phyloP scores from a whole-genome alignment of 495 filamentous ascomycete genomes.

The Neurospora sp. region DNA sequence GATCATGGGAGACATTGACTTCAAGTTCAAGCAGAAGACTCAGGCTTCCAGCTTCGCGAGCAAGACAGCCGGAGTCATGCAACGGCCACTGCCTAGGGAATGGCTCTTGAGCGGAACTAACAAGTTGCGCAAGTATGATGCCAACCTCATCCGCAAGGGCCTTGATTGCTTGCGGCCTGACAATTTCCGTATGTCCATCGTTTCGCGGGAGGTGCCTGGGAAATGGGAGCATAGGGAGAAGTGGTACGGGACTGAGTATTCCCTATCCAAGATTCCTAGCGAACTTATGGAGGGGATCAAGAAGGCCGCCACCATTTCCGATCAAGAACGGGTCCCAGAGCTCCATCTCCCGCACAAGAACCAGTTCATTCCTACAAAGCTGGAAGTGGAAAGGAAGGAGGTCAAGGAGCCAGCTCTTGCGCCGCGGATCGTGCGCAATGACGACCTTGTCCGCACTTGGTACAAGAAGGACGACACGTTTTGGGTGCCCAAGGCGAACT shows the following conservation, averaged over 20 bases:
- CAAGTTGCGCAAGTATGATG: slow-evolving; percentile 64
- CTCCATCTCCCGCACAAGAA: slow-evolving; percentile 88
- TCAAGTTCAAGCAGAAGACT: slow-evolving; percentile 88
- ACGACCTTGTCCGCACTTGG: slow-evolving; percentile 77
- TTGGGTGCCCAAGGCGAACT: slow-evolving; percentile 92
- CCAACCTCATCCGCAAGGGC: slow-evolving; percentile 62
- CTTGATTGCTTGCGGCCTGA: slow-evolving; percentile 70
- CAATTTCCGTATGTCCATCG: slow-evolving; percentile 76
- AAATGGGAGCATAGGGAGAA: slow-evolving; percentile 83
- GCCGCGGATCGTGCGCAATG: slow-evolving; percentile 82
- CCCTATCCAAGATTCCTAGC: slow-evolving; percentile 66
- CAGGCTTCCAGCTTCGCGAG: slow-evolving; percentile 83
- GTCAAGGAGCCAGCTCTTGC: slow-evolving; percentile 59
- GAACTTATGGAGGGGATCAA: slow-evolving; percentile 62
- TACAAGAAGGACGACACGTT: slow-evolving; percentile 98
- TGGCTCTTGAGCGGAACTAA: slow-evolving; percentile 70
- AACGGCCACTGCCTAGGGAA: slow-evolving; percentile 74
- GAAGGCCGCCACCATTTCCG: slow-evolving; percentile 47
- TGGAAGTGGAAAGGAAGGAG: slow-evolving; percentile 92
- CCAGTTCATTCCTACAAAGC: slow-evolving; percentile 88
- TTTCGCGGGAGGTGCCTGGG: slow-evolving; percentile 73
- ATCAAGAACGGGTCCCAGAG: slow-evolving; percentile 50
- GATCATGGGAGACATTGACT: slow-evolving; percentile 81
- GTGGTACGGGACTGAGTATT: slow-evolving; percentile 98
- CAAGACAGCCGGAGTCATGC: slow-evolving; percentile 73